Evolutionary conservation across 2,329 filamentous ascomycete species (phyloP).

Genomic region (Alternaria rosae): DNA sequence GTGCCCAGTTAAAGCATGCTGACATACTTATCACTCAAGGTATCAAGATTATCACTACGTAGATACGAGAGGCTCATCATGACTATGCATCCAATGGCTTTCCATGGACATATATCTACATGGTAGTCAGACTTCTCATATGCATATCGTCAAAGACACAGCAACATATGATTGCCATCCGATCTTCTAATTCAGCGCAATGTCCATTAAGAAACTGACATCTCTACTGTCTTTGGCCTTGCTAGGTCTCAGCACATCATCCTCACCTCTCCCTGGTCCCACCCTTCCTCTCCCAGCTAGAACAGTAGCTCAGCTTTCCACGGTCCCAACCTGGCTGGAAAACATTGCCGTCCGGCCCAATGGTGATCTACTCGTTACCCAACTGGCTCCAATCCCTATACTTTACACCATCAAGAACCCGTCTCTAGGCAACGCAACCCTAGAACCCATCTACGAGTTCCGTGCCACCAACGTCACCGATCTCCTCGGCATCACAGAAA

Average conservation of each 20-base stretch:
- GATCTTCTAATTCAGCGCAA: not conserved
- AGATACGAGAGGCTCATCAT: not conserved
- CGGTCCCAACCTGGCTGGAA: conserved; percentile 12
- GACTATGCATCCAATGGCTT: not conserved
- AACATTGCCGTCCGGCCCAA: conserved; percentile 14
- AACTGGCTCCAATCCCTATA: not conserved
- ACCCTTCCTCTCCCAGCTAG: not conserved
- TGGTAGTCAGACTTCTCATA: not conserved
- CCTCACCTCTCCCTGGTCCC: not conserved
- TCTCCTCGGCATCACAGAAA: conserved; percentile 18
- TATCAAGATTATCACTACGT: not conserved
- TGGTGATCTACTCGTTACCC: conserved; percentile 11
- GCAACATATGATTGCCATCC: not conserved
- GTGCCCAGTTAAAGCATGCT: not conserved
- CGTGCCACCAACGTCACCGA: conserved; percentile 8
- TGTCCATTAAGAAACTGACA: not conserved
- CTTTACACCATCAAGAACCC: not conserved
- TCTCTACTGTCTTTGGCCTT: not conserved
- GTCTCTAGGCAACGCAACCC: not conserved
- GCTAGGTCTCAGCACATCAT: not conserved
- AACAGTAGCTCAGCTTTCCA: conserved; percentile 15
- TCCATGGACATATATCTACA: not conserved
- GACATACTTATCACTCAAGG: not conserved
- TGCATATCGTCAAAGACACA: not conserved
- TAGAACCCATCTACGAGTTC: conserved; percentile 12